These are phyloP conservation scores for Cercospora sp. DNA, from an alignment of 2,329 filamentous ascomycete genomes.

Conservation along the genomic window DNA sequence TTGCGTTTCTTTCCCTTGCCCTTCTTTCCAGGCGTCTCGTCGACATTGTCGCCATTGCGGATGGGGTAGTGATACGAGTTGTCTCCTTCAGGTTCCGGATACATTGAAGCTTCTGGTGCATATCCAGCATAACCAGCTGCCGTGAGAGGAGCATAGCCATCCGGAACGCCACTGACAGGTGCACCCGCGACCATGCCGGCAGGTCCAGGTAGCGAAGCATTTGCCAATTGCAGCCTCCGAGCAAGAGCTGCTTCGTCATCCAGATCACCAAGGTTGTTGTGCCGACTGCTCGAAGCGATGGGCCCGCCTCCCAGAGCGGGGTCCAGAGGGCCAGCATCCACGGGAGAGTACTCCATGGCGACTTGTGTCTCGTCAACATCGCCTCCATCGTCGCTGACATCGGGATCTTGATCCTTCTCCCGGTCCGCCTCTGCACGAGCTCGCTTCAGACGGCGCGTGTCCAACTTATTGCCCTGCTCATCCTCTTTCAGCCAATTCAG, in stretches of 20 bases:
- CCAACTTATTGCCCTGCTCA: conserved; percentile 40
- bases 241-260: conserved; percentile 36
- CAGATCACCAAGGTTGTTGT: conserved; percentile 19
- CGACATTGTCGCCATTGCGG: conserved; percentile 34
- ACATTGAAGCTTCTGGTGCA: conserved; percentile 37
- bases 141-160: conserved; percentile 38
- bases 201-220: conserved; percentile 33
- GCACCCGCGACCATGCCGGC: conserved; percentile 36
- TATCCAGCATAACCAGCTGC: conserved; percentile 35
- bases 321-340: conserved; percentile 38
- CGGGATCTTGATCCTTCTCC: conserved; percentile 51
- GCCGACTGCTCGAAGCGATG: conserved; percentile 17
- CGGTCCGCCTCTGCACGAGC: conserved; percentile 57
- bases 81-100: conserved; percentile 32
- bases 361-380: conserved; percentile 39
- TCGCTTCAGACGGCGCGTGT: conserved; percentile 43
- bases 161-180: conserved; percentile 27
- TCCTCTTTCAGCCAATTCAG: conserved; percentile 72
- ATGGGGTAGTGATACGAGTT: conserved; percentile 34
- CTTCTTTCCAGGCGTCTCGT: conserved; percentile 19
- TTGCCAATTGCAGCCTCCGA: conserved; percentile 35
- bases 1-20: conserved; percentile 31
- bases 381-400: conserved; percentile 46
- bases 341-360: conserved; percentile 47
- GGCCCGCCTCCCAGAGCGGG: conserved; percentile 36